Evolutionary conservation across 306 rosid genomes (phyloP).

Genomic region (Benincasa hispida): DNA sequence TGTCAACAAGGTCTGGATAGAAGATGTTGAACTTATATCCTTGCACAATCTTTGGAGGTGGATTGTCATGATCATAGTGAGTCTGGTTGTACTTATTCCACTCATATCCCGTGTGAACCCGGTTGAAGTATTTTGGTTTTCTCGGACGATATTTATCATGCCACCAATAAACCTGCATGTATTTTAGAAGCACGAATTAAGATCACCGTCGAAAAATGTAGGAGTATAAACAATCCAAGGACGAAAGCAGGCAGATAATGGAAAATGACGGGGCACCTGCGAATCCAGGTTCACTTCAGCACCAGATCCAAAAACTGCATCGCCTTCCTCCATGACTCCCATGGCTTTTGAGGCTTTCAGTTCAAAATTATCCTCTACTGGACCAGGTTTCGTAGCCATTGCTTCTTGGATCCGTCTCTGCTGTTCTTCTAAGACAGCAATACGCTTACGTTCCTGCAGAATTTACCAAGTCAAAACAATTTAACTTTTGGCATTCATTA

Average conservation of each 20-base stretch:
- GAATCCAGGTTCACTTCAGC: conserved; percentile 92
- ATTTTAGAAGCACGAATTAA: background rate
- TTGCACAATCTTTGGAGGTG: conserved; percentile 94
- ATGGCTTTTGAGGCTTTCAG: conserved; percentile 78
- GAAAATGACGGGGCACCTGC: conserved; percentile 38
- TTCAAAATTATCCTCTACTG: conserved; percentile 75
- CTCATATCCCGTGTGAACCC: conserved; percentile 94
- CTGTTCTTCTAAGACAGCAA: conserved; percentile 65
- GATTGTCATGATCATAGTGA: conserved; percentile 97
- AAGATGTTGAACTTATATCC: conserved; percentile 90
- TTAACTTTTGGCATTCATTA: background rate
- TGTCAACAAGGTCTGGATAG: conserved; percentile 95
- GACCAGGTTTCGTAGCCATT: conserved; percentile 67
- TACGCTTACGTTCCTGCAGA: conserved; percentile 63
- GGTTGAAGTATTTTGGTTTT: conserved; percentile 94
- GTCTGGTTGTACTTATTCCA: conserved; percentile 99
- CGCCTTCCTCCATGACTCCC: conserved; percentile 98
- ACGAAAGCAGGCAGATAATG: background rate
- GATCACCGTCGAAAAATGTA: background rate
- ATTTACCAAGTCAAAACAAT: conserved; percentile 3
- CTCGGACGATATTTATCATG: conserved; percentile 94
- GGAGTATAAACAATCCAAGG: background rate
- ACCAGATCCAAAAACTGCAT: conserved; percentile 80
- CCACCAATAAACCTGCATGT: conserved; percentile 92
- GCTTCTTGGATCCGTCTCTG: conserved; percentile 72